Conservation (phyloP, 495 filamentous ascomycete genomes). For the Tuber calosporum region DNA sequence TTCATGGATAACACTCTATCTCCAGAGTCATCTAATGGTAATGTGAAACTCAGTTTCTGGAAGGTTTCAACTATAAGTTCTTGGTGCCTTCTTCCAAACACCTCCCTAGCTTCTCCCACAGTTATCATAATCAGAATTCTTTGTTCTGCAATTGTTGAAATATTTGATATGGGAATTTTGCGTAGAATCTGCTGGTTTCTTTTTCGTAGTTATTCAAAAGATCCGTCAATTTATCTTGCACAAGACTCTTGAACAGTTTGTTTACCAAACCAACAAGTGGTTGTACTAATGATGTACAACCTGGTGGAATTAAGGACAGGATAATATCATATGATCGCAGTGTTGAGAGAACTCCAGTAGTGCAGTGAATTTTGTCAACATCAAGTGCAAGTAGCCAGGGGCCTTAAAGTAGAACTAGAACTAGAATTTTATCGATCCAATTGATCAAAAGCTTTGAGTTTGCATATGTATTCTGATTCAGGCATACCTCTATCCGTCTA, state of each 20-base stretch:
- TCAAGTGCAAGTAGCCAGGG: conserved; percentile 3
- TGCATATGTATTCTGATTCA: conserved; percentile 8
- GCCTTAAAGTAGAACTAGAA: conserved; percentile 1
- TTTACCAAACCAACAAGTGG: conserved; percentile 8
- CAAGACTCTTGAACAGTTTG: conserved; percentile 1
- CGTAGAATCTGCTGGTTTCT: not conserved
- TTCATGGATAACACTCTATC: conserved; percentile 15
- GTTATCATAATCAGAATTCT: conserved; percentile 6
- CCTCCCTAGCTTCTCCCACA: conserved; percentile 11
- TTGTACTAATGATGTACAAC: conserved; percentile 1
- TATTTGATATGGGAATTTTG: not conserved
- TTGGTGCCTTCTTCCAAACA: conserved; percentile 1
- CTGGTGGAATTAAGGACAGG: not conserved
- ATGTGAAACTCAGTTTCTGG: conserved; percentile 7
- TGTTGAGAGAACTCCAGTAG: not conserved
- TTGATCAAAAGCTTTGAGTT: not conserved
- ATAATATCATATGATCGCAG: conserved; percentile 10
- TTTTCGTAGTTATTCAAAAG: not conserved
- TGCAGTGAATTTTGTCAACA: conserved; percentile 8
- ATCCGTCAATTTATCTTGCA: conserved; percentile 11
- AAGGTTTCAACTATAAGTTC: conserved; percentile 13
- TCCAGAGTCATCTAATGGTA: conserved; percentile 17
- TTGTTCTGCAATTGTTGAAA: conserved; percentile 7
- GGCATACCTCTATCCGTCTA: conserved; percentile 1
- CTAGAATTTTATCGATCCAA: conserved; percentile 9